Evolutionary conservation across 2,329 filamentous ascomycete genomes (phyloP), one percentile per base, ranked within the genome.

Genomic region (Botrytis tulipae): DNA sequence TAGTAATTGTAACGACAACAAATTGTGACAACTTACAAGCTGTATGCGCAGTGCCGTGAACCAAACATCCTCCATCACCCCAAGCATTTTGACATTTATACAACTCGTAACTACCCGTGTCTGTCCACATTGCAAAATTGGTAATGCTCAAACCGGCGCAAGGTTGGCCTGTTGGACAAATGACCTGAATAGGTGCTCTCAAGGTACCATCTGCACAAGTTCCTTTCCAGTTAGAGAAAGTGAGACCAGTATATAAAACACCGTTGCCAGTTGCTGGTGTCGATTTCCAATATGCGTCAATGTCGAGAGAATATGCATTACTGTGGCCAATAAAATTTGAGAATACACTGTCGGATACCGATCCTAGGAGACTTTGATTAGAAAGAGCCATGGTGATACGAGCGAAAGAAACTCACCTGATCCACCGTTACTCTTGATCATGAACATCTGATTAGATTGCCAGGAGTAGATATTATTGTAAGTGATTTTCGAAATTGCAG

Each of bases 351-450:
- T 89, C 85, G 54, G 83, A 83, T 6, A 90, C 84, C 18, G 8
- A 82, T 83, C 40, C 88, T 88, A 3, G 0, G 16, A 37, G 14
- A 74, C 78, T 83, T 20, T 48, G 0, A 22, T 42, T 16, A 48
- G 12, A 8, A 32, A 57, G 10, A 32, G 3, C 1, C 16, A 32
- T 59, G 40, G 18, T 42, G 44, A 32, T 29, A 18, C 3, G 25
- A 44, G 18, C 14, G 3, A 40, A 10, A 1, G 29, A 32, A 25
- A 25, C 40, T 10, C n/a, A 61, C 71, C 71, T 51, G 71, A 72
- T 57, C 88, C 88, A 46, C 88, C 88, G 77, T 89, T 87, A 72
- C 84, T 86, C 81, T 90, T 90, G 82, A 90, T 85, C 87, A 89
- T 88, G 80, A 86, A 85, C 87, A 90, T 89, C 78, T 90, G 87